Conservation (phyloP, 2,329 filamentous ascomycete genomes). For the Fusarium fujikuroi region DNA sequence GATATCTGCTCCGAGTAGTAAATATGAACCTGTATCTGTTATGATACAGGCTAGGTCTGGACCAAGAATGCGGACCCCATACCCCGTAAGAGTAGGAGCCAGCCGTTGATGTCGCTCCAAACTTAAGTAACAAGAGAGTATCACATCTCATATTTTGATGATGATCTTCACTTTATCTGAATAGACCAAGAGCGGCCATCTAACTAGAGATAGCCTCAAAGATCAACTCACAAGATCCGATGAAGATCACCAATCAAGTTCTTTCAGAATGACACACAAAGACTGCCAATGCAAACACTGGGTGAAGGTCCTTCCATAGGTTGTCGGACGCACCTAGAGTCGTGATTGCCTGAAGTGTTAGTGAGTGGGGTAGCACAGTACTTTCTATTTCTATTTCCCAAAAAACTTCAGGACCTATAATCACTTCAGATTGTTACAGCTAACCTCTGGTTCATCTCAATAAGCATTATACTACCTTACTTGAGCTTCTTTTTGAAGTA, state of each 20-base stretch:
- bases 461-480: not conserved
- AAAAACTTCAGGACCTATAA: too few species aligned
- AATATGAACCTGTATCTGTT: not conserved
- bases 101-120: slow-evolving; percentile 24
- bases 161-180: not conserved
- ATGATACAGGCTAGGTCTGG: not conserved
- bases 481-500: not conserved
- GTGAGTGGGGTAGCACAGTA: too few species aligned
- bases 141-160: not conserved
- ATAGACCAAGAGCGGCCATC: not conserved
- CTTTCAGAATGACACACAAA: not conserved
- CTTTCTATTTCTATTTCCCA: not conserved
- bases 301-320: not conserved
- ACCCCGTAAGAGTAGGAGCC: not conserved
- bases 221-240: not conserved
- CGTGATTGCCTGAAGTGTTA: not conserved
- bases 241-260: not conserved
- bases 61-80: not conserved
- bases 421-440: too few species aligned
- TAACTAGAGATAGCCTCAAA: not conserved
- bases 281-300: not conserved
- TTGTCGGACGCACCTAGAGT: not conserved
- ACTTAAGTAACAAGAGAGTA: not conserved
- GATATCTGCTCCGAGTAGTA: not conserved
- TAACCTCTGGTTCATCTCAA: not conserved